phyloP scores from a whole-genome alignment of 371 early-diverging fungal genomes.

The Mortierella sp. region DNA sequence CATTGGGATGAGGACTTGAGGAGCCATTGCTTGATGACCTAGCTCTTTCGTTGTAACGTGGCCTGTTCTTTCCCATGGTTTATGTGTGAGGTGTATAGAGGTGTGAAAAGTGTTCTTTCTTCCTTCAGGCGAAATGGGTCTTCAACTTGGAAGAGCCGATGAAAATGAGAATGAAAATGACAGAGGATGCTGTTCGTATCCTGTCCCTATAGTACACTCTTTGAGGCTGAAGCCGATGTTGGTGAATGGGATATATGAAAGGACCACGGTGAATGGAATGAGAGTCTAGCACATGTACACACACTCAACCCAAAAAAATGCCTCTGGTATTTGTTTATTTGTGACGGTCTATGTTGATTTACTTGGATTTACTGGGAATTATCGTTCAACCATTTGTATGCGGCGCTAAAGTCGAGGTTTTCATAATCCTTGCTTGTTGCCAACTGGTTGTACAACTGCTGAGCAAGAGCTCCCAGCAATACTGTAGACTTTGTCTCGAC shows the following conservation, averaged over 20 bases:
- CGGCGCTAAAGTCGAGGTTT: constrained; percentile 80
- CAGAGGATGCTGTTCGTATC: not conserved
- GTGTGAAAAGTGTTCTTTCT: not conserved
- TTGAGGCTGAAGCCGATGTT: not conserved
- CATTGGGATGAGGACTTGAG: no score
- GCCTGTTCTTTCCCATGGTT: constrained; percentile 70
- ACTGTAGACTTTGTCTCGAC: constrained; percentile 78
- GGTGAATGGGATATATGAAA: not conserved
- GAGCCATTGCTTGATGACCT: constrained; percentile 59
- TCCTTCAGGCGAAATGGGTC: not conserved
- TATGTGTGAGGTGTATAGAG: constrained; percentile 1
- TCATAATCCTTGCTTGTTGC: constrained; percentile 68
- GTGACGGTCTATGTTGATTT: not conserved
- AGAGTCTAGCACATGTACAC: no score
- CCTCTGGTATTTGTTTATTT: constrained; percentile 1
- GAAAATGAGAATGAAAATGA: not conserved
- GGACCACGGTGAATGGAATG: not conserved
- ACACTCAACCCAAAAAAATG: constrained; percentile 21
- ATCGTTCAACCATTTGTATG: constrained; percentile 77
- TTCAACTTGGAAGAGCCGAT: not conserved
- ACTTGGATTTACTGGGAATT: constrained; percentile 25
- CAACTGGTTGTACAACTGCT: constrained; percentile 83
- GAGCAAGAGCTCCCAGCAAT: constrained; percentile 80
- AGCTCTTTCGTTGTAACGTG: constrained; percentile 71
- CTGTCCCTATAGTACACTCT: not conserved